A percentile compares a stretch with the other conserved stretches of the same genome.
These are phyloP conservation scores for Coix lacrymajobi DNA, from an alignment of 176 grass and related monocot genomes.

Conservation along the genomic window DNA sequence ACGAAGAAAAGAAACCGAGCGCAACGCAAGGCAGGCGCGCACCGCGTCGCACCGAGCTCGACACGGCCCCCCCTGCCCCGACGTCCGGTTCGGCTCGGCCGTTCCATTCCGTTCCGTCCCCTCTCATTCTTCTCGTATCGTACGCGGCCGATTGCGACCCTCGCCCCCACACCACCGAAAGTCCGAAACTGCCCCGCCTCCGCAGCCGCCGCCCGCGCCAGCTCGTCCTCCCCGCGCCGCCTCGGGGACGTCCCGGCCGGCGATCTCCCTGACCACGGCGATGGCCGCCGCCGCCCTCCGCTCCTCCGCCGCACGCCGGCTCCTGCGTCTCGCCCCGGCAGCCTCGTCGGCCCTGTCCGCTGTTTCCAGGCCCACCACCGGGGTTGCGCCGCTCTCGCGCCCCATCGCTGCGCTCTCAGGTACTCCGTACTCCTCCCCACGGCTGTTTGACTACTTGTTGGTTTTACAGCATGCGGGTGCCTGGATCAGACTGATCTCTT, in stretches of 20 bases:
- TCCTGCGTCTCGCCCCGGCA: slow-evolving; percentile 31
- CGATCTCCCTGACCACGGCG: slow-evolving; percentile 28
- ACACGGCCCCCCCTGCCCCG: neutral
- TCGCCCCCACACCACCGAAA: neutral
- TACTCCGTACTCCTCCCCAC: slow-evolving; percentile 24
- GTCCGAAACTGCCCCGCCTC: neutral
- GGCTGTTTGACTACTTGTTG: neutral
- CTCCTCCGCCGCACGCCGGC: slow-evolving; percentile 35
- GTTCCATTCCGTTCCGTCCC: neutral
- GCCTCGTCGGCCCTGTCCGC: slow-evolving; percentile 25
- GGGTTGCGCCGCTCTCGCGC: slow-evolving; percentile 25
- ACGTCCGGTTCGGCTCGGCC: neutral
- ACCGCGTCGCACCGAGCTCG: slow-evolving; percentile 5
- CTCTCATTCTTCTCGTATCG: slow-evolving; percentile 15
- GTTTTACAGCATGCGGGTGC: neutral
- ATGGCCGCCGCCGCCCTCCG: slow-evolving; percentile 59
- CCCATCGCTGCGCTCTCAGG: slow-evolving; percentile 37
- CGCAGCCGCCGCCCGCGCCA: neutral
- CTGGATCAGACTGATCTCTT: neutral
- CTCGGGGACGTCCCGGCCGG: slow-evolving; percentile 32
- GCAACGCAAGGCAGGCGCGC: too few relatives aligned
- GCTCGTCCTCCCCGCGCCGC: slow-evolving; percentile 12
- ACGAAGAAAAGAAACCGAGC: too few relatives aligned
- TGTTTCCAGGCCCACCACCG: slow-evolving; percentile 8
- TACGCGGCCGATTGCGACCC: slow-evolving; percentile 36